Percentiles rank a stretch among this genome's conserved stretches.
Evolutionary conservation across 495 filamentous ascomycete genomes (phyloP).

Genomic region (Ramalina peruviana): DNA sequence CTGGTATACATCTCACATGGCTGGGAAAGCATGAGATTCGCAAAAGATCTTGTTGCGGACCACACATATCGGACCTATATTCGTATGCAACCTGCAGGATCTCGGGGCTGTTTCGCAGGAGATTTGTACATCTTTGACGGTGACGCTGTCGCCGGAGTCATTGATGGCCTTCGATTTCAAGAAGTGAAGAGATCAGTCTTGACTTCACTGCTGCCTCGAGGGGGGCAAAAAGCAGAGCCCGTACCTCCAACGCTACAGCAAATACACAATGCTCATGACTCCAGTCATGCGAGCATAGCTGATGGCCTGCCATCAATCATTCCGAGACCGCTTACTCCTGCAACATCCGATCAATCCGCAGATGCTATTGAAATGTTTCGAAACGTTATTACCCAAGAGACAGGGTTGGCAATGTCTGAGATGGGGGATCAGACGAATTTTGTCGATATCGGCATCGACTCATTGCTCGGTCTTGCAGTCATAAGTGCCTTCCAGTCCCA

Average conservation of each 20-base stretch:
- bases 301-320: too few species aligned
- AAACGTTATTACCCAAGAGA: slow-evolving; percentile 9
- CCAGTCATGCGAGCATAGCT: too few species aligned
- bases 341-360: too few species aligned
- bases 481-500: slow-evolving; percentile 24
- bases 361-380: too few species aligned
- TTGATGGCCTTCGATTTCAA: neutral
- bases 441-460: slow-evolving; percentile 46
- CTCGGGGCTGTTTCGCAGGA: slow-evolving; percentile 25
- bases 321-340: too few species aligned
- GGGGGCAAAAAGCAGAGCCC: too few species aligned
- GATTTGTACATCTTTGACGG: slow-evolving; percentile 47
- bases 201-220: too few species aligned
- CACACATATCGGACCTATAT: slow-evolving; percentile 50
- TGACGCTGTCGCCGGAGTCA: slow-evolving; percentile 30
- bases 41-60: slow-evolving; percentile 32
- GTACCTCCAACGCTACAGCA: too few species aligned
- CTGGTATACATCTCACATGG: slow-evolving; percentile 52
- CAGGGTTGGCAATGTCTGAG: slow-evolving; percentile 4
- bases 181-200: too few species aligned
- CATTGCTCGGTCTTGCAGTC: slow-evolving; percentile 38
- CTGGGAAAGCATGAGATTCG: slow-evolving; percentile 49
- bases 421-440: slow-evolving; percentile 36
- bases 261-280: too few species aligned
- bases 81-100: slow-evolving; percentile 34